phyloP scores from a whole-genome alignment of 31 red algal species.

The Odonthalia washingtoniensis region DNA sequence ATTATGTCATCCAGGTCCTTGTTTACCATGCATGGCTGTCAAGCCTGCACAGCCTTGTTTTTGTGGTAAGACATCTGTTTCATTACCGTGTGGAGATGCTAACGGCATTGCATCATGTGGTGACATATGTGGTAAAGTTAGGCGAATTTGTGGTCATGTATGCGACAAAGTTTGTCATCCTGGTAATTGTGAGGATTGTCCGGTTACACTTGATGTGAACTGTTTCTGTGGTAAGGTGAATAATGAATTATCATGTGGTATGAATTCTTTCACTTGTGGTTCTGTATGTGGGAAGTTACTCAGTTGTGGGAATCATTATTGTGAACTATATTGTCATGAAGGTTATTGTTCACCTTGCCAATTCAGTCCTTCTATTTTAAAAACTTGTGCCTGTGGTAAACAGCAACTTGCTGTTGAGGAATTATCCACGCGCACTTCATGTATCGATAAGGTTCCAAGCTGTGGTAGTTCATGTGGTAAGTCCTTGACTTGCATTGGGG shows the following conservation, averaged over 20 bases:
- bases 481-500: conserved; percentile 54
- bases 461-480: conserved; percentile 63
- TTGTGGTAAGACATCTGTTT: conserved; percentile 55
- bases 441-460: conserved; percentile 53
- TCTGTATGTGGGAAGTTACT: conserved; percentile 51
- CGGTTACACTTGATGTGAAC: conserved; percentile 33
- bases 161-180: conserved; percentile 66
- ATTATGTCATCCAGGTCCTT: conserved; percentile 84
- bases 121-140: conserved; percentile 36
- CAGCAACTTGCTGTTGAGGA: conserved; percentile 35
- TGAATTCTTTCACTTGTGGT: conserved; percentile 59
- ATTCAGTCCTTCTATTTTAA: conserved; percentile 15
- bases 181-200: conserved; percentile 55
- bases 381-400: conserved; percentile 74
- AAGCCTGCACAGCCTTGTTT: conserved; percentile 48
- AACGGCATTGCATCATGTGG: conserved; percentile 59
- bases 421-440: conserved; percentile 37
- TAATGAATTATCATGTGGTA: conserved; percentile 51
- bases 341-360: conserved; percentile 60
- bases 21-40: conserved; percentile 56
- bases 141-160: conserved; percentile 55
- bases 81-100: conserved; percentile 60
- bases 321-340: conserved; percentile 63
- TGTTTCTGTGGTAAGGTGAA: conserved; percentile 58
- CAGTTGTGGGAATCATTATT: conserved; percentile 63